Evolutionary conservation across 2,329 filamentous ascomycete genomes (phyloP).

Genomic region (Raffaelea ambrosiae): DNA sequence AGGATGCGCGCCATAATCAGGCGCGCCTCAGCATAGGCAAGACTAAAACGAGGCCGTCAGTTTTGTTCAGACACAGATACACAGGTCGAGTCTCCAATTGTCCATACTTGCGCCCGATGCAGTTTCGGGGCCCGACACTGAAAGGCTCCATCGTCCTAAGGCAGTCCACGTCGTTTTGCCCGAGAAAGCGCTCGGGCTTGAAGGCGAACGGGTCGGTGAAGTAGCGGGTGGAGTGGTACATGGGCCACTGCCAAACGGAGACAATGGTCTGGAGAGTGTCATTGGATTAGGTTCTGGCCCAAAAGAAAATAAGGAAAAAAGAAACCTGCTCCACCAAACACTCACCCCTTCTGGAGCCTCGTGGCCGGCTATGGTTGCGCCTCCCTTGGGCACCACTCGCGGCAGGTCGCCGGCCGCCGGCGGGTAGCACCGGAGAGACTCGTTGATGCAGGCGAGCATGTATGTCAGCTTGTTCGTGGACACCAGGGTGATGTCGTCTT

Average conservation of each 20-base stretch:
- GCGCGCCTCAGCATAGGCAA: conserved; percentile 17
- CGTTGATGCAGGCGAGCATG: conserved; percentile 11
- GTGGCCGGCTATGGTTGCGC: conserved; percentile 19
- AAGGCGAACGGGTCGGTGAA: conserved; percentile 7
- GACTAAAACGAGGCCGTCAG: neutral
- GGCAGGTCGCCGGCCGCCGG: conserved; percentile 12
- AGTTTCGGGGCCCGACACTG: conserved; percentile 9
- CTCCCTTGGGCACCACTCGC: conserved; percentile 15
- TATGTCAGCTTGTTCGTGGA: conserved; percentile 8
- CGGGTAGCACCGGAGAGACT: conserved; percentile 10
- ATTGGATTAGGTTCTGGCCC: too few relatives aligned
- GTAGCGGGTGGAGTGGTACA: conserved; percentile 6
- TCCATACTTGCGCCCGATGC: conserved; percentile 10
- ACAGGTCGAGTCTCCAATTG: neutral
- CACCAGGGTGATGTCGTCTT: conserved; percentile 16
- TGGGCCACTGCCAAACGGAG: conserved; percentile 8
- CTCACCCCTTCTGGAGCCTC: conserved; percentile 22
- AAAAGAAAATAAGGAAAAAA: too few relatives aligned
- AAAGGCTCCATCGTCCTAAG: conserved; percentile 14
- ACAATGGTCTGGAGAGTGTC: conserved; percentile 23
- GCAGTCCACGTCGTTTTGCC: conserved; percentile 6
- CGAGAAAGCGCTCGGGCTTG: conserved; percentile 8
- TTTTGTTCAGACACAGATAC: neutral
- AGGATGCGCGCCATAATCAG: conserved; percentile 15
- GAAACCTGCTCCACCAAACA: too few relatives aligned